Evolutionary conservation across 1,284 basidiomycete genomes (phyloP).

Genomic region (Pyrrhoderma noxium): DNA sequence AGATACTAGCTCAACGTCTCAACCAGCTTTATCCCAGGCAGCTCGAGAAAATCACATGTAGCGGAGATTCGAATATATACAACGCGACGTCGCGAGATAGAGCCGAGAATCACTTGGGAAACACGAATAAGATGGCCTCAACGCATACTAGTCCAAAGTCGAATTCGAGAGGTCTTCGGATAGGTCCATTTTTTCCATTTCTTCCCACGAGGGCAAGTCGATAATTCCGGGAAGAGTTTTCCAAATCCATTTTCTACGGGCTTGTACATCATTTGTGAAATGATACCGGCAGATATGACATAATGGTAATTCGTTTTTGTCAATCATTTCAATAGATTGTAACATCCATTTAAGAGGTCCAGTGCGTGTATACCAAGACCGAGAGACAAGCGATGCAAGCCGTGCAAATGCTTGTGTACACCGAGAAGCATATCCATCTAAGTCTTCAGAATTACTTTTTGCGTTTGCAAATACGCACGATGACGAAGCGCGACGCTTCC

Average conservation of each 20-base stretch:
- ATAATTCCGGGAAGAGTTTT: constrained; percentile 39
- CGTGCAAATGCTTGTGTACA: constrained; percentile 41
- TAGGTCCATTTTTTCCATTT: constrained; percentile 30
- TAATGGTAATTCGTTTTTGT: constrained; percentile 25
- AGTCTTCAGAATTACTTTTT: neutral
- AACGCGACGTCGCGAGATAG: no score
- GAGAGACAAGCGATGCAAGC: constrained; percentile 36
- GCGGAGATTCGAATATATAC: no score
- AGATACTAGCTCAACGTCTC: no score
- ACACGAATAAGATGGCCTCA: no score
- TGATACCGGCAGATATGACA: constrained; percentile 38
- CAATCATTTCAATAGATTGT: constrained; percentile 39
- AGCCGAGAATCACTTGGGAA: no score
- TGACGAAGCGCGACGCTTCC: constrained; percentile 27
- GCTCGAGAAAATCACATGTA: no score
- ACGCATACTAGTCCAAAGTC: no score
- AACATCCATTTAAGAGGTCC: constrained; percentile 48
- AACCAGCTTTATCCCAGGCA: no score
- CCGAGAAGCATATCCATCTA: constrained; percentile 17
- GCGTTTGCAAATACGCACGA: constrained; percentile 20
- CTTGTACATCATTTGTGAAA: constrained; percentile 37
- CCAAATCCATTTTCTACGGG: constrained; percentile 39
- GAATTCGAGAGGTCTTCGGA: neutral
- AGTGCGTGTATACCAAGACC: constrained; percentile 46
- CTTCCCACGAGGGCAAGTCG: constrained; percentile 41